Evolutionary conservation across 2,329 filamentous ascomycete species (phyloP).

Genomic region (Fusarium sp.): DNA sequence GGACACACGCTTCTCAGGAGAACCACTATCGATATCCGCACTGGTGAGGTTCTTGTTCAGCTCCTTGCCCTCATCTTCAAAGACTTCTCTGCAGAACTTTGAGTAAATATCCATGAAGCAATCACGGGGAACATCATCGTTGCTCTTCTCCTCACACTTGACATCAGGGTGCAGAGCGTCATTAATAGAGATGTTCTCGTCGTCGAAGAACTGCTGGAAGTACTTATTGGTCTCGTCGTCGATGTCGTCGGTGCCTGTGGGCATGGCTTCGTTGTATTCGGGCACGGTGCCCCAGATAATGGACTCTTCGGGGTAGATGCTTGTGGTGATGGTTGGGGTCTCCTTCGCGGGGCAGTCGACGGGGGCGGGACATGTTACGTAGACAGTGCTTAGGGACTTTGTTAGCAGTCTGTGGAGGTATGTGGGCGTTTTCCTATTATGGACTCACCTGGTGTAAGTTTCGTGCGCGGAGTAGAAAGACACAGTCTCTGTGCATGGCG

Average conservation of each 20-base stretch:
- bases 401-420: not conserved
- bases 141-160: not conserved
- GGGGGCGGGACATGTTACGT: not conserved
- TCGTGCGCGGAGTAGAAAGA: constrained; percentile 1
- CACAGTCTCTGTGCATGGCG: constrained; percentile 6
- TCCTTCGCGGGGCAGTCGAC: constrained; percentile 10
- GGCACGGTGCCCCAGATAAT: constrained; percentile 2
- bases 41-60: constrained; percentile 3
- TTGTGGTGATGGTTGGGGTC: constrained; percentile 2
- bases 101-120: constrained; percentile 11
- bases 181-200: constrained; percentile 11
- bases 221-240: constrained; percentile 2
- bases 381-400: not conserved
- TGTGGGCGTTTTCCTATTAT: accelerated
- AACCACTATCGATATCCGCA: not conserved
- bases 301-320: constrained; percentile 7
- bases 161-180: constrained; percentile 9
- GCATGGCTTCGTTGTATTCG: not conserved
- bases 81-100: not conserved
- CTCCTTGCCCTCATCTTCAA: not conserved
- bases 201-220: constrained; percentile 6
- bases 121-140: not conserved
- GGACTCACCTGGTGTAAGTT: constrained; percentile 5
- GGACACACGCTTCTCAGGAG: constrained; percentile 4
- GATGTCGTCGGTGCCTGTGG: not conserved